These are phyloP conservation scores for Domatiomyces globalis DNA, from an alignment of 2,329 filamentous ascomycete genomes.

Conservation along the genomic window DNA sequence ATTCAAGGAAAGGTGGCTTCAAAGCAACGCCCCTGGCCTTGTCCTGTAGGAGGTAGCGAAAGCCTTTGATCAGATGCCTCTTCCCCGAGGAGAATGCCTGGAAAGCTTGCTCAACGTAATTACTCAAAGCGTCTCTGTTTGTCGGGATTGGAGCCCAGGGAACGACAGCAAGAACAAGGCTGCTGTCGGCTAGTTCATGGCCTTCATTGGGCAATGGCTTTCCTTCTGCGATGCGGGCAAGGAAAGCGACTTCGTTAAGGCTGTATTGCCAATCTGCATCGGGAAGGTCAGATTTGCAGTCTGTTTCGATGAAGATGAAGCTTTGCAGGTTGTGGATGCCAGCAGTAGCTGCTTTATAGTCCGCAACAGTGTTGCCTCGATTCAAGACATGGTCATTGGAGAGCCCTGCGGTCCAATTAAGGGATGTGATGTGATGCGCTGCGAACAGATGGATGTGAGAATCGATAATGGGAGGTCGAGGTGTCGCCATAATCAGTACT, in stretches of 20 bases:
- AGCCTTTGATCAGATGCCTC: slow-evolving; percentile 52
- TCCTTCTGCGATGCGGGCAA: slow-evolving; percentile 52
- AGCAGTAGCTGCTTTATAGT: slow-evolving; percentile 41
- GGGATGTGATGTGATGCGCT: slow-evolving; percentile 46
- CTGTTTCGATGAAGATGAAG: slow-evolving; percentile 73
- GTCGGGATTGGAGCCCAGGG: slow-evolving; percentile 75
- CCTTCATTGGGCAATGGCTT: slow-evolving; percentile 43
- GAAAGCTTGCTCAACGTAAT: slow-evolving; percentile 51
- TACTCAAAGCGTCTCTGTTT: slow-evolving; percentile 43
- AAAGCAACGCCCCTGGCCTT: slow-evolving; percentile 55
- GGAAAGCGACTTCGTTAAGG: slow-evolving; percentile 56
- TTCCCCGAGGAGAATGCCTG: slow-evolving; percentile 42
- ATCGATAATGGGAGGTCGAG: slow-evolving; percentile 50
- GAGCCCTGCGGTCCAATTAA: slow-evolving; percentile 50
- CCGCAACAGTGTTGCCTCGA: slow-evolving; percentile 47
- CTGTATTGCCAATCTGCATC: slow-evolving; percentile 50
- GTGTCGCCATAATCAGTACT: no score
- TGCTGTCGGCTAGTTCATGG: slow-evolving; percentile 37
- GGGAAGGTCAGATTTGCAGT: slow-evolving; percentile 50
- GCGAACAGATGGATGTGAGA: slow-evolving; percentile 87
- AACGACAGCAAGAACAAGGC: slow-evolving; percentile 54
- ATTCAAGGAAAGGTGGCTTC: slow-evolving; percentile 47
- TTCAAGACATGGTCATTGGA: slow-evolving; percentile 44
- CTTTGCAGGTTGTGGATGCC: slow-evolving; percentile 40
- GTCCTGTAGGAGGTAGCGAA: slow-evolving; percentile 71